phyloP scores from a whole-genome alignment of 768 basidiomycete species.

The Trametes punicea region DNA sequence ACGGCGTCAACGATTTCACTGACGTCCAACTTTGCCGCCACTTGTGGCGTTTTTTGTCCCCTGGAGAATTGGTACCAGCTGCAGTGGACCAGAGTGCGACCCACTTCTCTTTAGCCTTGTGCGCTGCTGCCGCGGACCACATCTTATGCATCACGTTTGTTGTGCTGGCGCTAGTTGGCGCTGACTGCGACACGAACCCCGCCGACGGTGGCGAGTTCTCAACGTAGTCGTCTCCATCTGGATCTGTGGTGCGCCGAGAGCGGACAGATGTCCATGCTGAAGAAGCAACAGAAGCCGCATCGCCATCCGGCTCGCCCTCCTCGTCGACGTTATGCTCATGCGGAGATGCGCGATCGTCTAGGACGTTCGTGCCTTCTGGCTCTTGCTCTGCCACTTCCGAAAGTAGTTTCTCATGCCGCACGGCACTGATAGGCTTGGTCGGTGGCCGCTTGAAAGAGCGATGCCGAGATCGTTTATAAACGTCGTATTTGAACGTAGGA shows the following conservation, averaged over 20 bases:
- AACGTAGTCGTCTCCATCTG: slow-evolving; percentile 18
- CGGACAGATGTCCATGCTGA: slow-evolving; percentile 48
- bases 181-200: slow-evolving; percentile 32
- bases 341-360: slow-evolving; percentile 4
- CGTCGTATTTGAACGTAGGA: slow-evolving; percentile 94
- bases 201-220: slow-evolving; percentile 28
- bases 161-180: slow-evolving; percentile 18
- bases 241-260: slow-evolving; percentile 31
- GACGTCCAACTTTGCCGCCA: slow-evolving; percentile 18
- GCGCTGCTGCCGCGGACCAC: slow-evolving; percentile 40
- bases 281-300: slow-evolving; percentile 53
- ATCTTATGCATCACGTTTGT: slow-evolving; percentile 30
- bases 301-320: slow-evolving; percentile 41
- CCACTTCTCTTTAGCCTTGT: slow-evolving; percentile 57
- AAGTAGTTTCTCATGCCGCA: slow-evolving; percentile 26
- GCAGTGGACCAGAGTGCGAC: slow-evolving; percentile 42
- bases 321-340: slow-evolving; percentile 34
- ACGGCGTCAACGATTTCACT: background rate
- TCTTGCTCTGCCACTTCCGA: slow-evolving; percentile 42
- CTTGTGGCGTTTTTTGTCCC: slow-evolving; percentile 5
- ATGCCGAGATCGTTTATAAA: slow-evolving; percentile 44
- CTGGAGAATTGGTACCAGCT: background rate
- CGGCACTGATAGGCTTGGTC: slow-evolving; percentile 1
- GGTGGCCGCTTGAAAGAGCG: slow-evolving; percentile 14
- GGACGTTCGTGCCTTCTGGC: background rate